These are phyloP conservation scores for Russula lepida DNA, from an alignment of 768 basidiomycete species.

Conservation along the genomic window DNA sequence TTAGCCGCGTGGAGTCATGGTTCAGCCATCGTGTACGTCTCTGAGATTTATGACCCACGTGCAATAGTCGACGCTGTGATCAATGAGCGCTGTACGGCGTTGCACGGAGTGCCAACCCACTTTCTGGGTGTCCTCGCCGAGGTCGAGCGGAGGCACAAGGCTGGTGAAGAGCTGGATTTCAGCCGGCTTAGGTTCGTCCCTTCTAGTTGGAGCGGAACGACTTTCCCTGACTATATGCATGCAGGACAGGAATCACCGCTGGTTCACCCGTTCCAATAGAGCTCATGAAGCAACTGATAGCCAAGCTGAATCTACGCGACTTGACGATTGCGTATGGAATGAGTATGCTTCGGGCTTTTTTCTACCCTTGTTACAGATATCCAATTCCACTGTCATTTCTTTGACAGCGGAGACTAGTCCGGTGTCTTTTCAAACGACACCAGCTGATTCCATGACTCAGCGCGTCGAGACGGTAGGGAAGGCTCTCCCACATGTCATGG, in stretches of 20 bases:
- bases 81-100: conserved; percentile 61
- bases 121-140: conserved; percentile 69
- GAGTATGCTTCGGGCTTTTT: conserved; percentile 46
- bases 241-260: conserved; percentile 75
- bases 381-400: background rate
- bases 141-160: conserved; percentile 44
- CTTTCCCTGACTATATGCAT: background rate
- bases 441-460: conserved; percentile 58
- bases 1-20: conserved; percentile 71
- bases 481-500: conserved; percentile 67
- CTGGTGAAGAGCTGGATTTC: conserved; percentile 41
- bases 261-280: conserved; percentile 74
- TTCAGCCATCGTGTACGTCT: conserved; percentile 67
- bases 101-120: conserved; percentile 84
- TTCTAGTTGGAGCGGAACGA: background rate
- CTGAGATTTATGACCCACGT: conserved; percentile 51
- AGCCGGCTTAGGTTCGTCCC: conserved; percentile 44
- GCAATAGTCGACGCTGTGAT: conserved; percentile 65
- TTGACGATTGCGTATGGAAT: conserved; percentile 79
- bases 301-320: conserved; percentile 56
- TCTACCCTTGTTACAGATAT: background rate
- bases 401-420: conserved; percentile 72
- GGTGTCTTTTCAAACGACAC: conserved; percentile 74
- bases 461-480: conserved; percentile 78
- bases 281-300: conserved; percentile 65